Conservation (phyloP, 176 grass and related monocot species). For the Panicum miliaceum region DNA sequence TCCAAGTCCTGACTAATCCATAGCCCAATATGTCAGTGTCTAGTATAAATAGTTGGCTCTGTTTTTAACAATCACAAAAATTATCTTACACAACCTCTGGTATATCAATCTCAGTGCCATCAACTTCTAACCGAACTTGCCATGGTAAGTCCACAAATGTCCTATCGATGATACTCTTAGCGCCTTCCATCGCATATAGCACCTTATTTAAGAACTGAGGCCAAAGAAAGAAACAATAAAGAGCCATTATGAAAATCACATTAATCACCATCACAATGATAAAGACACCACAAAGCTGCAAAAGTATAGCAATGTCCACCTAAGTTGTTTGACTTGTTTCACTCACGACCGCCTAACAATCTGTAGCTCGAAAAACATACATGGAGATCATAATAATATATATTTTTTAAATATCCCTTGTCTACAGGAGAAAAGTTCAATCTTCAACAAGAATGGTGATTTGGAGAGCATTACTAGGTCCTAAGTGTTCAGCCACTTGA, state of each 20-base stretch:
- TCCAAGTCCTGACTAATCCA: slow-evolving; percentile 63
- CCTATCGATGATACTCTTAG: slow-evolving; percentile 84
- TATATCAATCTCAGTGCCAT: slow-evolving; percentile 78
- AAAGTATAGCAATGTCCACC: neutral
- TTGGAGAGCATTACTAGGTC: neutral
- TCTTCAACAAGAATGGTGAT: neutral
- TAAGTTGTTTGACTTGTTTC: neutral
- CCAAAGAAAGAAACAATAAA: slow-evolving; percentile 14
- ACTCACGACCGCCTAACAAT: neutral
- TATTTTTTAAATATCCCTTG: neutral
- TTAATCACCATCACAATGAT: neutral
- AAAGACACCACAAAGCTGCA: neutral
- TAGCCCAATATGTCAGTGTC: neutral
- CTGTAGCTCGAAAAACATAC: neutral
- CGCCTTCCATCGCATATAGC: slow-evolving; percentile 88
- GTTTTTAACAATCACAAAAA: neutral
- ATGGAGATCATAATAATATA: neutral
- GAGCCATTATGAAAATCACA: neutral
- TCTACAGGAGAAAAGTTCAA: neutral
- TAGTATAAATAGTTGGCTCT: neutral
- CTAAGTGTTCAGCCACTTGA: neutral
- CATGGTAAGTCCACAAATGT: slow-evolving; percentile 77
- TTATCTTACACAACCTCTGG: slow-evolving; percentile 64
- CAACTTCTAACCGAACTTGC: slow-evolving; percentile 79
- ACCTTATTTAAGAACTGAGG: slow-evolving; percentile 86